Evolutionary conservation across 768 basidiomycete genomes (phyloP), one percentile per base, ranked within the genome.

Genomic region (Sporobolomyces pararoseus): DNA sequence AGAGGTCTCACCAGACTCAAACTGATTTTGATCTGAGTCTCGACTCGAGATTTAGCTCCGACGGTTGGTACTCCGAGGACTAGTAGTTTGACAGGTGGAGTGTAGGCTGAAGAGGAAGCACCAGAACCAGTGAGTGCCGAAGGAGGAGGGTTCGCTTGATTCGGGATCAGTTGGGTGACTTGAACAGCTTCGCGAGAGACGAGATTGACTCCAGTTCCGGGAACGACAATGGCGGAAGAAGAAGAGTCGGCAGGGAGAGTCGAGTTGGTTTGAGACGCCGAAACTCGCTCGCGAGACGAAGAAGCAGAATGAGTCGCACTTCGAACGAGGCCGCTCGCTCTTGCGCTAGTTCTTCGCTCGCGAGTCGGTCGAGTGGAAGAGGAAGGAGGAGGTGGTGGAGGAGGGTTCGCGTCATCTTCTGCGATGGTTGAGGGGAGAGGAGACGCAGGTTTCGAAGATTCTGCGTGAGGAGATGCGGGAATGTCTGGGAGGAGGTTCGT

Each of bases 21-120:
- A 4, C 87, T 85, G 47, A 94, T 85, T 77, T 91, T 87, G 57
- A 95, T 87, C 82, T 95, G 92, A 4, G 92, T 95, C 79, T 95
- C 92, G n/a, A 95, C 92, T 39, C 92, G 86, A 54, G 89, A 91
- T 80, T 95, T 94, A 19, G 91, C 87, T 31, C 91, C 92, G 51
- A 82, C 81, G 75, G 86, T 85, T 7, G 92, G 91, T 63, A 95
- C 86, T 76, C 86, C 90, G 27, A 90, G 89, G 50, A 91, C 86
- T 78, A 90, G 83, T 66, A 95, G 88, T 31, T 89, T 84, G 65
- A 92, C 51, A 1, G 44, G 46, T 2, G 55, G 67, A 84, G 34
- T 34, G 21, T 3, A 29, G 14, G 34, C 4, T 37, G 37, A 35
- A 7, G 52, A 57, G 90, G 58, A 83, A 81, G 76, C 86, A 84